Percentiles rank a stretch among this genome's conserved stretches.
phyloP scores from a whole-genome alignment of 2,329 filamentous ascomycete genomes.

The Aureobasidium sp. region DNA sequence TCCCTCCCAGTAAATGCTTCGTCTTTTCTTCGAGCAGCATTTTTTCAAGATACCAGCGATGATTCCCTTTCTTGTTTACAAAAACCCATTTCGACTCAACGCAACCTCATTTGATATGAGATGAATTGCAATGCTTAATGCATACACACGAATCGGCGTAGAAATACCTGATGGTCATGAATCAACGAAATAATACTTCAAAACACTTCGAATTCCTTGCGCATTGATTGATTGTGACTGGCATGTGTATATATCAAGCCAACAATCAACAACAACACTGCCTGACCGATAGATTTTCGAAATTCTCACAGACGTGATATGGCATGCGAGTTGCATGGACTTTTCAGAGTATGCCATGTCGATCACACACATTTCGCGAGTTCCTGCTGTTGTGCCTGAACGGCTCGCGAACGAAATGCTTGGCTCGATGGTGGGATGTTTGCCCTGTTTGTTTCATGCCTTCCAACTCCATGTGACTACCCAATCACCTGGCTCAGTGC shows the following conservation, averaged over 20 bases:
- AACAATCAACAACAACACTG: not conserved
- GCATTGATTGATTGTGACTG: not conserved
- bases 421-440: conserved; percentile 8
- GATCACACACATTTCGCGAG: not conserved
- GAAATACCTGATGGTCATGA: conserved; percentile 16
- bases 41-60: not conserved
- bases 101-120: conserved; percentile 10
- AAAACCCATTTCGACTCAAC: conserved; percentile 10
- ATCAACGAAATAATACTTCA: conserved; percentile 11
- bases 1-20: conserved; percentile 21
- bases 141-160: conserved; percentile 14
- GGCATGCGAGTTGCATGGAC: not conserved
- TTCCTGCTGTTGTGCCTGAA: conserved; percentile 1
- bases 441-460: conserved; percentile 9
- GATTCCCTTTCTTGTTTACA: conserved; percentile 12
- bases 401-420: not conserved
- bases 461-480: conserved; percentile 8
- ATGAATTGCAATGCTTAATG: conserved; percentile 1
- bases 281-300: no score
- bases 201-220: not conserved
- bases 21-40: not conserved
- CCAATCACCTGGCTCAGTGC: not conserved
- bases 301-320: not conserved
- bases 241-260: not conserved
- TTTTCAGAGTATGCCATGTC: not conserved